A percentile compares a stretch with the other conserved stretches of the same genome.
Evolutionary conservation across 768 basidiomycete species (phyloP).

Genomic region (Piloderma croceum): DNA sequence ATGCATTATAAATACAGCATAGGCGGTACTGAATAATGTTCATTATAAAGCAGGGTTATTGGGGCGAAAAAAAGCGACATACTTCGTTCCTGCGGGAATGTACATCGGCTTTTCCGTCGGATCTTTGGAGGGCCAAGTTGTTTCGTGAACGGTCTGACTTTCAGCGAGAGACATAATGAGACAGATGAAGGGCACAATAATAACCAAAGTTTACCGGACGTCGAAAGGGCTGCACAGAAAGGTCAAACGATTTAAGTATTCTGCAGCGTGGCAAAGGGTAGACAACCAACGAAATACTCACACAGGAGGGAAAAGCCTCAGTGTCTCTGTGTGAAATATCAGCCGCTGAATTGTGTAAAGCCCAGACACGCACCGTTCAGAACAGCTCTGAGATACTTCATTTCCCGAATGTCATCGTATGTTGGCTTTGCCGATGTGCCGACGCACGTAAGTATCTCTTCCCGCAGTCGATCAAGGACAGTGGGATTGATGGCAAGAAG

Average conservation of each 20-base stretch:
- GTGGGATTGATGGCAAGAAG: slow-evolving; percentile 32
- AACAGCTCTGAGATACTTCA: slow-evolving; percentile 36
- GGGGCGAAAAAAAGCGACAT: neutral
- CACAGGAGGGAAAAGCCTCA: too few species aligned
- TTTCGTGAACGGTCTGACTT: slow-evolving; percentile 1
- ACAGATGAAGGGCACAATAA: too few species aligned
- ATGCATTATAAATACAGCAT: slow-evolving; percentile 30
- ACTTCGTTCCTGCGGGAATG: slow-evolving; percentile 6
- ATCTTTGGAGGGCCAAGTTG: slow-evolving; percentile 4
- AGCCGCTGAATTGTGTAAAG: too few species aligned
- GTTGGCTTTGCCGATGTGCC: slow-evolving; percentile 25
- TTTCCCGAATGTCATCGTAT: slow-evolving; percentile 29
- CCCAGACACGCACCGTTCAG: slow-evolving; percentile 29
- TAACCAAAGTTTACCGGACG: too few species aligned
- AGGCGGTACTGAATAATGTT: slow-evolving; percentile 16
- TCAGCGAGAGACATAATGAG: too few species aligned
- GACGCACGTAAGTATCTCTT: slow-evolving; percentile 33
- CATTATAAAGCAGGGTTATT: neutral
- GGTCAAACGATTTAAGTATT: too few species aligned
- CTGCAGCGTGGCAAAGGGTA: too few species aligned
- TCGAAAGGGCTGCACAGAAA: too few species aligned
- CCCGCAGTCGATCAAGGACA: slow-evolving; percentile 30
- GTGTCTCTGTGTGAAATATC: too few species aligned
- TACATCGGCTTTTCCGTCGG: slow-evolving; percentile 6
- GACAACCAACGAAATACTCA: too few species aligned